A percentile compares a stretch with the other conserved stretches of the same genome.
phyloP scores from a whole-genome alignment of 768 basidiomycete genomes.

The Leccinum aurantiacum region DNA sequence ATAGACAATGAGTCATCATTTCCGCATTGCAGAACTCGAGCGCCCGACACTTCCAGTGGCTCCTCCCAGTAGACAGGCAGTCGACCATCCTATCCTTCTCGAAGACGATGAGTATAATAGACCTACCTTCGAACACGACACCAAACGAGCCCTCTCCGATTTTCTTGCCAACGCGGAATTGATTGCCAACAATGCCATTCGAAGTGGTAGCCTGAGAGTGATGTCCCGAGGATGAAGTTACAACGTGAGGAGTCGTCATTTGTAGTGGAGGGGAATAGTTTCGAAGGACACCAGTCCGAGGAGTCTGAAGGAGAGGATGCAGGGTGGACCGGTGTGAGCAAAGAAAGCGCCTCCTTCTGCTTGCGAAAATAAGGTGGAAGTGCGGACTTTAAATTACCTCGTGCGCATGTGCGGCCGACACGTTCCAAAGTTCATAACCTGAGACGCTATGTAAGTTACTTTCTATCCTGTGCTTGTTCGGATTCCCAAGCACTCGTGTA shows the following conservation, averaged over 20 bases:
- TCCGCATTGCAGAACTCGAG: conserved; percentile 8
- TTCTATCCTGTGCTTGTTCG: not conserved
- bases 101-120: not conserved
- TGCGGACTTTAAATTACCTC: conserved; percentile 36
- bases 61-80: conserved; percentile 3
- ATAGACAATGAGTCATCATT: conserved; percentile 7
- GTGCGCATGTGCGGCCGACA: conserved; percentile 25
- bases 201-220: conserved; percentile 60
- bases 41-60: conserved; percentile 11
- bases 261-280: conserved; percentile 6
- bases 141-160: conserved; percentile 99
- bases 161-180: conserved; percentile 94
- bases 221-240: conserved; percentile 73
- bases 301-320: conserved; percentile 24
- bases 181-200: conserved; percentile 75
- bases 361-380: conserved; percentile 31
- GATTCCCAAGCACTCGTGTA: not conserved
- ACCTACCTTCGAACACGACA: conserved; percentile 91
- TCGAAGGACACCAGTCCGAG: conserved; percentile 31
- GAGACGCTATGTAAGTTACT: not conserved
- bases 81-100: conserved; percentile 4
- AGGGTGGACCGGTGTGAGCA: conserved; percentile 22
- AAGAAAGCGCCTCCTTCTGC: conserved; percentile 24
- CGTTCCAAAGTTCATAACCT: conserved; percentile 18
- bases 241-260: conserved; percentile 85